phyloP scores from a whole-genome alignment of 2,329 filamentous ascomycete genomes.

The Neocucurbitaria cava region DNA sequence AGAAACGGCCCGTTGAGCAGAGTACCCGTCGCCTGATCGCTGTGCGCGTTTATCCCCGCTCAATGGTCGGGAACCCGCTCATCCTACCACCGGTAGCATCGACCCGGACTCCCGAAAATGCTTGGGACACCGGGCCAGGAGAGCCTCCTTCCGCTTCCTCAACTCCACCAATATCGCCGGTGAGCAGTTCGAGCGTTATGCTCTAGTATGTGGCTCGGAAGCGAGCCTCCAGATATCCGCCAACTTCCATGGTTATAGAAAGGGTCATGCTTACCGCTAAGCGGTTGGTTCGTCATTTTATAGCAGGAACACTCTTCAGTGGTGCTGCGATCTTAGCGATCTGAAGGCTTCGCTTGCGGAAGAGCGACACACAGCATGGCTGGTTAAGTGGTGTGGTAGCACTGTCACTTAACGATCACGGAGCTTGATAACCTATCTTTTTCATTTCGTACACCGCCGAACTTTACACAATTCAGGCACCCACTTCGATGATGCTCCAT shows the following conservation, averaged over 20 bases:
- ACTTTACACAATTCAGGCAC: not conserved
- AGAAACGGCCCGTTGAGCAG: conserved; percentile 17
- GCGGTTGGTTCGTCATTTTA: not conserved
- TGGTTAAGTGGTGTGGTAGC: conserved; percentile 9
- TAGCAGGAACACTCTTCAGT: not conserved
- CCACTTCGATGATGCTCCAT: conserved; percentile 8
- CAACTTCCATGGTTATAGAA: not conserved
- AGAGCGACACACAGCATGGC: conserved; percentile 16
- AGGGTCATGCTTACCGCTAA: not conserved
- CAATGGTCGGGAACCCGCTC: conserved; percentile 13
- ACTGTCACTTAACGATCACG: conserved; percentile 13
- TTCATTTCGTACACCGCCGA: conserved; percentile 1
- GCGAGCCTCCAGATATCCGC: conserved; percentile 1
- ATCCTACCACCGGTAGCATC: conserved; percentile 1
- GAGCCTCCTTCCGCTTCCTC: not conserved
- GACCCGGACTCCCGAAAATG: conserved; percentile 7
- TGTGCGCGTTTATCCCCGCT: conserved; percentile 18
- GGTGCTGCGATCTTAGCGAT: not conserved
- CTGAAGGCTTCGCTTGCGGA: not conserved
- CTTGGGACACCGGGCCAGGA: conserved; percentile 1
- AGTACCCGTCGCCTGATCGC: conserved; percentile 12
- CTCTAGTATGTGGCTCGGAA: not conserved
- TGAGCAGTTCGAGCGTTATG: not conserved
- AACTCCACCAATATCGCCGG: not conserved
- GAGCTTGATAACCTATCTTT: conserved; percentile 6